phyloP scores from a whole-genome alignment of 305 asterid genomes.

The Solanum chacoense region DNA sequence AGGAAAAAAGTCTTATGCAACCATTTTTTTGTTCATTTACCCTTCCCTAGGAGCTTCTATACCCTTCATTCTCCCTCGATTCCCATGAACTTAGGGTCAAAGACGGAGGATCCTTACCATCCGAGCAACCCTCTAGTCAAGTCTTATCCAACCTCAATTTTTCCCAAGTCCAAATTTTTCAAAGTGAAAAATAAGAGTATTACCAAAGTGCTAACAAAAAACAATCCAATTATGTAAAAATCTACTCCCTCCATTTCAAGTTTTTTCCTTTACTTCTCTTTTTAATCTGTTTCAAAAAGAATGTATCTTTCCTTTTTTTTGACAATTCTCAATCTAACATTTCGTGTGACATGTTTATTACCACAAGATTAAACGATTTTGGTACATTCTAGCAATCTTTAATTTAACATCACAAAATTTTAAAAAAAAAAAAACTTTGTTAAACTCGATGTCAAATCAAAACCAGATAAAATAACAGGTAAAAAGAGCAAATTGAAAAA shows the following conservation, averaged over 20 bases:
- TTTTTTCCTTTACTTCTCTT: accelerated
- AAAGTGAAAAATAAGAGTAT: neutral
- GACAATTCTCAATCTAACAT: no score
- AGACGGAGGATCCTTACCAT: neutral
- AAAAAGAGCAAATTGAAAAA: neutral
- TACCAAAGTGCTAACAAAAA: neutral
- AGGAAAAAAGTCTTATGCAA: neutral
- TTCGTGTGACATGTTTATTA: neutral
- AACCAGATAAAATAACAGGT: neutral
- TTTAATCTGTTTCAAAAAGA: neutral
- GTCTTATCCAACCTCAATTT: neutral
- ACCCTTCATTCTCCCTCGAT: neutral
- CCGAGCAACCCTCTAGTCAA: neutral
- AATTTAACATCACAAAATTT: neutral
- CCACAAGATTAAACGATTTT: neutral
- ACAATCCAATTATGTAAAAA: neutral
- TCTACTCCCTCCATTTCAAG: neutral
- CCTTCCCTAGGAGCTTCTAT: neutral
- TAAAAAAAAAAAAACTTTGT: neutral
- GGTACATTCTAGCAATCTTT: neutral
- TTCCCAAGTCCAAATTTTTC: neutral
- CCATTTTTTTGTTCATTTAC: neutral
- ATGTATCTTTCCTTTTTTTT: neutral
- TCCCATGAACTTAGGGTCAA: neutral
- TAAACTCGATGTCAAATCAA: neutral